Evolutionary conservation across 2,329 filamentous ascomycete species (phyloP), one percentile per base, ranked within the genome.

Genomic region (Microsporum ferrugineum): DNA sequence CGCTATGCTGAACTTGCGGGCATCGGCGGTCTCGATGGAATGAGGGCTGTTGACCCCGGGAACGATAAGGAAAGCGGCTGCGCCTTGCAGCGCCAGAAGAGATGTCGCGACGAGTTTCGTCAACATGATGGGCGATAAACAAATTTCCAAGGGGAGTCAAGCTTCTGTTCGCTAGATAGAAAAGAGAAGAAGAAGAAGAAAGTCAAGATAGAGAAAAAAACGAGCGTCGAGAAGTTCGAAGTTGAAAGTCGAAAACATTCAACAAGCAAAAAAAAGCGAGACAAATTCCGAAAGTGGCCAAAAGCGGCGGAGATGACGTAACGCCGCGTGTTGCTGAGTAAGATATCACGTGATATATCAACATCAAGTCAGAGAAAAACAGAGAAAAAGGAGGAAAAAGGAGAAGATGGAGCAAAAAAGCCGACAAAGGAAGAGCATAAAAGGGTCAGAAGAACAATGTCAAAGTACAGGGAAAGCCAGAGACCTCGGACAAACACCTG

Each of bases 61-160:
- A 55, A 75, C 65, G 41, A 76, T 71, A 57, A 76, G 66, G 58
- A 76, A 68, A 31, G 74, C 74, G 27, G 45, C 51, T 41, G 69
- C 70, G 64, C 71, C 69, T 66, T 70, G 65, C 34, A 76, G 65
- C 43, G 71, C 71, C 53, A 72, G 64, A 23, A 68, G 67, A 64
- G 71, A 69, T 63, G 70, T 71, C 57, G 73, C 64, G 45, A 74
- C 64, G 49, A 74, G 64, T 60, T 71, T 74, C 61, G 70, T 70
- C 63, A 73, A 63, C 62, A 71, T 68, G 72, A 74, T 76, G 62
- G 63, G 45, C 33, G 34, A 29, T 8, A 45, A 58, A 31, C 63
- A 31, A 7, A 53, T 5, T 23, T 29, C 17, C 39, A 33, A 59
- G 23, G 53, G 14, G 7, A 58, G 3, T 33, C 17, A 33, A 12